Conservation (phyloP, 2,329 filamentous ascomycete genomes). For the Fusarium brachygibbosum region DNA sequence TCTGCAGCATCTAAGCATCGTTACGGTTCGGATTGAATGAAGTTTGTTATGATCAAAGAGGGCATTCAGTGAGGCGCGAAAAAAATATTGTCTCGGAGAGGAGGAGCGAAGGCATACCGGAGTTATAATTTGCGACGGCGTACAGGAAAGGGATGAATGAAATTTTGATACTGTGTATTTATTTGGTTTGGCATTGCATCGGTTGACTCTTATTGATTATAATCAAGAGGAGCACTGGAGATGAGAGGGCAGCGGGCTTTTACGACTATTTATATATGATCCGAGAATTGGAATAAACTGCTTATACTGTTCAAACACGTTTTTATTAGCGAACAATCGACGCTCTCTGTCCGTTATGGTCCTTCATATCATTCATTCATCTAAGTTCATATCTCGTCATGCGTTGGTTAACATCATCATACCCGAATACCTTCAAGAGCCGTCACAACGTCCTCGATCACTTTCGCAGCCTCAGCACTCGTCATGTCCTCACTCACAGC, state of each 20-base stretch:
- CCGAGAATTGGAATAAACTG: constrained; percentile 44
- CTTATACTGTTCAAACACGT: constrained; percentile 23
- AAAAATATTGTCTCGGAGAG: constrained; percentile 21
- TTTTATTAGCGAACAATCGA: neutral
- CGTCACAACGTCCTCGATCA: constrained; percentile 60
- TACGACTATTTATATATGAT: constrained; percentile 44
- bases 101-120: constrained; percentile 35
- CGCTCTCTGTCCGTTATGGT: neutral
- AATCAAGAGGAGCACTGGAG: constrained; percentile 21
- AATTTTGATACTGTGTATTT: constrained; percentile 42
- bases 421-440: constrained; percentile 56
- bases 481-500: constrained; percentile 55
- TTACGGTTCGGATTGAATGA: constrained; percentile 31
- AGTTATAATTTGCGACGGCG: constrained; percentile 46
- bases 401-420: constrained; percentile 25
- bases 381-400: neutral
- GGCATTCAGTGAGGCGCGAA: constrained; percentile 19
- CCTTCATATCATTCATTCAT: neutral
- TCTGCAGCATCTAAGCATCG: constrained; percentile 36
- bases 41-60: constrained; percentile 31
- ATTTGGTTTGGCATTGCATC: constrained; percentile 42
- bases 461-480: constrained; percentile 54
- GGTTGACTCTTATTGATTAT: constrained; percentile 31
- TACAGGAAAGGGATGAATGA: constrained; percentile 32
- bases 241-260: constrained; percentile 38